phyloP scores from a whole-genome alignment of 2,329 filamentous ascomycete genomes.

The Ophiostoma sp. region DNA sequence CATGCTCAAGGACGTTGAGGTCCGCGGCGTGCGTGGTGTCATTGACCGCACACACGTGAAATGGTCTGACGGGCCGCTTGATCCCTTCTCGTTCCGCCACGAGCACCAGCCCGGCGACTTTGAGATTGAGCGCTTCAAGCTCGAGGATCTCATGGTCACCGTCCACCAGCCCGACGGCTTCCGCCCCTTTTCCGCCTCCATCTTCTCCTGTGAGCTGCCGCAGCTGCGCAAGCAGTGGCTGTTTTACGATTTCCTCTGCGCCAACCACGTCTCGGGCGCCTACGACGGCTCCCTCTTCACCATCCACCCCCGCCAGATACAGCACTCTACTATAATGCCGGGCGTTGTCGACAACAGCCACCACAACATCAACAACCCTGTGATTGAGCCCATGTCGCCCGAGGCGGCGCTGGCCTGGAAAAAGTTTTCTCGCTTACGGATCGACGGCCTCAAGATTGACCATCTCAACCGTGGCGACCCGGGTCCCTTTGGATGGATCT shows the following conservation, averaged over 20 bases:
- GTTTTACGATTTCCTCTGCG: slow-evolving; percentile 95
- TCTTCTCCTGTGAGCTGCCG: slow-evolving; percentile 92
- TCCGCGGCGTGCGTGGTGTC: slow-evolving; percentile 89
- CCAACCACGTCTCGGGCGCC: slow-evolving; percentile 93
- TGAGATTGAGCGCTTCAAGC: slow-evolving; percentile 93
- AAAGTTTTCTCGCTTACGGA: slow-evolving; percentile 88
- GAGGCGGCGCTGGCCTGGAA: slow-evolving; percentile 67
- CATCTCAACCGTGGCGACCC: slow-evolving; percentile 92
- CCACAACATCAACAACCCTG: slow-evolving; percentile 51
- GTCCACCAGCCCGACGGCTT: slow-evolving; percentile 88
- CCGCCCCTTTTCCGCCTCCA: slow-evolving; percentile 92
- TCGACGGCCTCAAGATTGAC: slow-evolving; percentile 92
- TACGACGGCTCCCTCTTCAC: slow-evolving; percentile 96
- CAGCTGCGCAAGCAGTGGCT: slow-evolving; percentile 93
- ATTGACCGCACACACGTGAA: slow-evolving; percentile 83
- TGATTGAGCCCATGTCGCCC: slow-evolving; percentile 20
- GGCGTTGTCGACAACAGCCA: slow-evolving; percentile 55
- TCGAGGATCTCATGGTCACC: slow-evolving; percentile 89
- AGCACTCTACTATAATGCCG: slow-evolving; percentile 61
- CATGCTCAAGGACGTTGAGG: slow-evolving; percentile 84
- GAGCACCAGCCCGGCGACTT: slow-evolving; percentile 91
- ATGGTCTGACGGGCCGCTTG: slow-evolving; percentile 67
- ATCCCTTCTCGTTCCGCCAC: slow-evolving; percentile 85
- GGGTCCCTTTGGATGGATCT: slow-evolving; percentile 96
- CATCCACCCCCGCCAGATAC: slow-evolving; percentile 89